Evolutionary conservation across 306 rosid genomes (phyloP).

Genomic region (Castanea sativa): DNA sequence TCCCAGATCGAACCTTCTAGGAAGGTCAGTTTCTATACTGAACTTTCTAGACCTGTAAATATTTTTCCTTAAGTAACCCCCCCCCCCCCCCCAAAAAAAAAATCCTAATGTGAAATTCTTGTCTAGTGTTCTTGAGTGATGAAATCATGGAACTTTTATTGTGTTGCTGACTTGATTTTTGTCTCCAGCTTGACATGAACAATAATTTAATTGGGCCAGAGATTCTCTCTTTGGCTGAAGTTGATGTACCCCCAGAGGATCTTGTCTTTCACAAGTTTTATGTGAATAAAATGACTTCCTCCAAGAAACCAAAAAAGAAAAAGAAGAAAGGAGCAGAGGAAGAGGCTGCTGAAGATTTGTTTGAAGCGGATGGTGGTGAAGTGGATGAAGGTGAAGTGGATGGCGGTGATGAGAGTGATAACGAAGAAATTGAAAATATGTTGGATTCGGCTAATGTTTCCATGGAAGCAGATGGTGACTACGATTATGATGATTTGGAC

Average conservation of each 20-base stretch:
- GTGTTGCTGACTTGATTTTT: constrained; percentile 22
- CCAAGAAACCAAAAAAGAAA: constrained; percentile 72
- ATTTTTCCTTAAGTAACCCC: neutral
- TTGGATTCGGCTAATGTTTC: constrained; percentile 62
- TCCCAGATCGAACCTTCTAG: constrained; percentile 94
- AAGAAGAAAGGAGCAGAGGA: constrained; percentile 66
- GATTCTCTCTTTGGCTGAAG: constrained; percentile 77
- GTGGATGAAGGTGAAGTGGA: constrained; percentile 20
- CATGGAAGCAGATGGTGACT: constrained; percentile 53
- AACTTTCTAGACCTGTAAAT: constrained; percentile 1
- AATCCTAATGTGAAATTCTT: neutral
- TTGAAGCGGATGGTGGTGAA: constrained; percentile 46
- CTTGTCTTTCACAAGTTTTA: constrained; percentile 95
- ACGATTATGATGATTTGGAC: constrained; percentile 85
- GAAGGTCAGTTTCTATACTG: constrained; percentile 49
- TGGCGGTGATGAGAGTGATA: constrained; percentile 77
- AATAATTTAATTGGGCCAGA: constrained; percentile 71
- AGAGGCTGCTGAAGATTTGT: constrained; percentile 62
- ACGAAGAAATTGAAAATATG: constrained; percentile 79
- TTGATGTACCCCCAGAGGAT: constrained; percentile 90
- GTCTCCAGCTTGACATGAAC: constrained; percentile 65
- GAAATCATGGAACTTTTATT: neutral
- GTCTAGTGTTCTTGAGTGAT: neutral
- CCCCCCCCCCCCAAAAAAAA: too few species aligned
- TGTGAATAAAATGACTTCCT: constrained; percentile 61